Conservation (phyloP, 2,329 filamentous ascomycete species). For the Pseudocercospora fuligena region DNA sequence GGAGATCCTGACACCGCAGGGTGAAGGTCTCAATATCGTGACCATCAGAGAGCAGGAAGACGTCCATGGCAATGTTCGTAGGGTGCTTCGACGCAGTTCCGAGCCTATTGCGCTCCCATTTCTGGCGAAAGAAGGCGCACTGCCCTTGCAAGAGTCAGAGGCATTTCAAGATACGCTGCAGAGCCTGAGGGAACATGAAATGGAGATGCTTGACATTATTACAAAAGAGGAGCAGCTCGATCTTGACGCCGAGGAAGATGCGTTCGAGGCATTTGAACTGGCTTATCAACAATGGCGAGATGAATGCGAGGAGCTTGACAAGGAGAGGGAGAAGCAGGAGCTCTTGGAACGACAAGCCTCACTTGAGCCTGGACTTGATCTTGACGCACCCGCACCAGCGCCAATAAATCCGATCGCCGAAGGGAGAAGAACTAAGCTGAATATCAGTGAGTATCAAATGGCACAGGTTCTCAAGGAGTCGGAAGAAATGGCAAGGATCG, state of each 20-base stretch:
- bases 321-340: constrained; percentile 47
- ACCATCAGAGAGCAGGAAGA: constrained; percentile 34
- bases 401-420: constrained; percentile 56
- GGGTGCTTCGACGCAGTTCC: constrained; percentile 42
- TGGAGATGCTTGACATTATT: constrained; percentile 41
- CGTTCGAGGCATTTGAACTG: constrained; percentile 41
- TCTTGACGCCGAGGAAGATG: constrained; percentile 39
- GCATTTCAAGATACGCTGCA: constrained; percentile 43
- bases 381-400: constrained; percentile 47
- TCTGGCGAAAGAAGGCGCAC: constrained; percentile 43
- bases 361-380: constrained; percentile 44
- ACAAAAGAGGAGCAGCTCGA: constrained; percentile 34
- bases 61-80: constrained; percentile 19
- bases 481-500: constrained; percentile 70
- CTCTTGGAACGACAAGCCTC: constrained; percentile 42
- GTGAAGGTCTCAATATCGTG: constrained; percentile 34
- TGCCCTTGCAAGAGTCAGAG: constrained; percentile 49
- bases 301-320: constrained; percentile 48
- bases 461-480: constrained; percentile 75
- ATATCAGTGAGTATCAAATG: constrained; percentile 70
- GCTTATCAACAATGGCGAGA: constrained; percentile 49
- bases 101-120: constrained; percentile 53
- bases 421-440: constrained; percentile 61
- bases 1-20: constrained; percentile 41
- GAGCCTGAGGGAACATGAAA: constrained; percentile 41